Evolutionary conservation across 768 basidiomycete genomes (phyloP), one percentile per base, ranked within the genome.

Genomic region (Agrocybe chaxingu): DNA sequence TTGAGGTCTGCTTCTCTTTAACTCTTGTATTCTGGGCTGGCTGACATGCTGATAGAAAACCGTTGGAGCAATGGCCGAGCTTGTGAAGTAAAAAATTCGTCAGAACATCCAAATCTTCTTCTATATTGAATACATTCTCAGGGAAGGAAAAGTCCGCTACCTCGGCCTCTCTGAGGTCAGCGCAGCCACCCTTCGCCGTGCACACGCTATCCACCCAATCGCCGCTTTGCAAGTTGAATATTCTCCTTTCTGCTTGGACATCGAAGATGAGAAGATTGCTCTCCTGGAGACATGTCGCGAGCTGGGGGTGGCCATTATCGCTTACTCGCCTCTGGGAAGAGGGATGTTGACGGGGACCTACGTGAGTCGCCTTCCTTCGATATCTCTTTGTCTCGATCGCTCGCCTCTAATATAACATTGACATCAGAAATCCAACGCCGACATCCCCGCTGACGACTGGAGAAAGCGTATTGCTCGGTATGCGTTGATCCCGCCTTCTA

Each of bases 91-190:
- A 53, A 64, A 8, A 41, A 32, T 51, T n/a, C 29, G 44, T 33
- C 18, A 12, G 3, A 19, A 18, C 9, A 37, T 19, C n/a, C 13
- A 33, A 1, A 5, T 3, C n/a, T 35, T 16, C 42, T 18, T 18
- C 29, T 7, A 18, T 3, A 19, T 1, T 31, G 11, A 8, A 8
- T 24, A 16, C 47, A 9, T 19, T 41, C 43, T 6, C 40, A 62
- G 64, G 43, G 62, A 65, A 51, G 77, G 75, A 1, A 79, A 75
- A 59, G 69, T 71, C 53, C 72, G 64, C 51, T 70, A 77, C 58
- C 55, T 81, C 8, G 79, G 81, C 1, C 70, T 82, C 38, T 80
- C 77, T 18, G 81, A 83, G 56, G 66, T 70, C 52, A 75, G 74
- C 3, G 68, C 70, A 1, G 46, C 51, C 3, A 75, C 76, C 3